A percentile compares a stretch with the other conserved stretches of the same genome.
phyloP scores from a whole-genome alignment of 306 rosid species.

The Vigna reflexopilosa region DNA sequence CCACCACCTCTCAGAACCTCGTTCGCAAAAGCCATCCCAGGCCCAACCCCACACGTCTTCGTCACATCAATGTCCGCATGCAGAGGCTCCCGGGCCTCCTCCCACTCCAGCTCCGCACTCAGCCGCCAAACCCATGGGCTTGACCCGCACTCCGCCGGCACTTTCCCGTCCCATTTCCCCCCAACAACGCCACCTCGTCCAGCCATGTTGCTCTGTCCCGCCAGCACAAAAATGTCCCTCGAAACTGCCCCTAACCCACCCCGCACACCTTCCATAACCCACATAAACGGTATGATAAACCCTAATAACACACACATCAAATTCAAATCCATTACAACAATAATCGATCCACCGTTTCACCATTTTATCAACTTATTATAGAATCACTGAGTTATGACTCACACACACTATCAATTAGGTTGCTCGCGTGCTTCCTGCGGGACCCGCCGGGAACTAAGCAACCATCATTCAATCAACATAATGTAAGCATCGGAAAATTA shows the following conservation, averaged over 20 bases:
- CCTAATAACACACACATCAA: not conserved
- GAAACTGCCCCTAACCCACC: not conserved
- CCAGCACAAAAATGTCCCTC: conserved; percentile 57
- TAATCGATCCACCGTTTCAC: not conserved
- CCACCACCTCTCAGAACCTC: conserved; percentile 36
- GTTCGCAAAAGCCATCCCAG: conserved; percentile 69
- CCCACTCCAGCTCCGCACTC: conserved; percentile 58
- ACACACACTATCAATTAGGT: conserved; percentile 24
- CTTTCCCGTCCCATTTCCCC: conserved; percentile 48
- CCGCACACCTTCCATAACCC: not conserved
- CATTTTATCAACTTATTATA: not conserved
- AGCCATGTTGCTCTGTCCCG: conserved; percentile 83
- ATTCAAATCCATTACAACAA: not conserved
- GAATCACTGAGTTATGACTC: not conserved
- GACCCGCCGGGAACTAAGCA: not conserved
- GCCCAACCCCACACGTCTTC: conserved; percentile 69
- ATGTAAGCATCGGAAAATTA: conserved; percentile 27
- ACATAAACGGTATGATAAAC: not conserved
- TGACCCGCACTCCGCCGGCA: conserved; percentile 55
- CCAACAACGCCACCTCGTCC: conserved; percentile 63
- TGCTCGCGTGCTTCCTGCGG: conserved; percentile 41
- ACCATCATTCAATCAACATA: not conserved
- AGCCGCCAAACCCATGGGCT: conserved; percentile 43
- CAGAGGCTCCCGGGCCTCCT: conserved; percentile 63
- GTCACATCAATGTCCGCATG: conserved; percentile 62